Base-by-base conservation (phyloP, 495 filamentous ascomycete species). In the Chlorociboria aeruginascens region DNA sequence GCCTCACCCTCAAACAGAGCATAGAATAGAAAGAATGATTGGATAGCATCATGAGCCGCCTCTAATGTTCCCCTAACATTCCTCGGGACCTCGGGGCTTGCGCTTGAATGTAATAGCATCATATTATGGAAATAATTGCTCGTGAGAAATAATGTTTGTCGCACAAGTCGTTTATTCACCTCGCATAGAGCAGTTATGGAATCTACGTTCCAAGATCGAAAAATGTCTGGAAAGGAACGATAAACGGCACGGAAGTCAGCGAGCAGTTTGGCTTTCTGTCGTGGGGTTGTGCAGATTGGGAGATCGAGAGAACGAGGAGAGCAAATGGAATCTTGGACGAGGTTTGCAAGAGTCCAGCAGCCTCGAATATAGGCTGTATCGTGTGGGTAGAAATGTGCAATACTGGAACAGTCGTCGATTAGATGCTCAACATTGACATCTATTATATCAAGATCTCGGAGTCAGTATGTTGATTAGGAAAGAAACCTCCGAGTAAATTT, bases 71-170 rank as follows among this genome's bases (percentile, higher is more conserved):
- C 76, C 10, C 73, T 62, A 2, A 82, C 63, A 54, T 83, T 79
- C n/a, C 78, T 73, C 3, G 76, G 77, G 6, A 76, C 69, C 20
- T 75, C 73, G 0, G 69, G 61, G 50, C 79, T 75, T 48, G 77
- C 78, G 34, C 74, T 71, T 1, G 72, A 72, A 46, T 83, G 75
- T 9, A 85, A 66, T 1, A 84, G 66, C 79, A 84, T 85, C 10
- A 86, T 65, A 57, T 82, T 83, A 58, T 86, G 82, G 61, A 72
- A 84, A 59, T 85, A 86, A 46, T 85, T 83, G 50, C 72, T 78
- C 10, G 72, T 77, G 17, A 85, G 62, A 50, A 85, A 85, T 10
- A 86, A 62, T 31, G 79, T 81, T 57, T 86, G 82, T 8, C 81
- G 65, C 11, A 80, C 77, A 2, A 73, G 64, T 3, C 82, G 71